These are phyloP conservation scores for Oryza nivara DNA, from an alignment of 176 grass and related monocot genomes.

Conservation along the genomic window DNA sequence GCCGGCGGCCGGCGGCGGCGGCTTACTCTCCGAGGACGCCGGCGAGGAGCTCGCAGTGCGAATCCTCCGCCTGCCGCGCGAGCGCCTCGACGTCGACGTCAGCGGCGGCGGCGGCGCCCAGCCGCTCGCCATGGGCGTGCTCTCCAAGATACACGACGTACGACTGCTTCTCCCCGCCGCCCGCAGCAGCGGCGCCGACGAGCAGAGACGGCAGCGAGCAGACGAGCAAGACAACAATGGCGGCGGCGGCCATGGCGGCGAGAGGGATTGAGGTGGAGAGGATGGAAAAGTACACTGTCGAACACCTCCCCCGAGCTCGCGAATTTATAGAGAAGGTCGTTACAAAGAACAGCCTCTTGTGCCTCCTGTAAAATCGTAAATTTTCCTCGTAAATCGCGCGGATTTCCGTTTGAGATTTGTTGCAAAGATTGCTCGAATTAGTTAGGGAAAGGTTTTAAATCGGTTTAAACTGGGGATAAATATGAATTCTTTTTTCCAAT, in stretches of 20 bases:
- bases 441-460: neutral
- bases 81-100: constrained; percentile 29
- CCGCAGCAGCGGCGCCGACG: neutral
- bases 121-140: constrained; percentile 54
- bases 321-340: neutral
- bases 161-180: constrained; percentile 37
- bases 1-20: neutral
- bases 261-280: neutral
- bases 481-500: neutral
- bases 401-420: neutral
- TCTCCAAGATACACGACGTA: constrained; percentile 90
- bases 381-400: neutral
- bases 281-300: no score
- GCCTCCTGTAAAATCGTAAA: no score
- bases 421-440: neutral
- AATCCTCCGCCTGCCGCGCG: constrained; percentile 41
- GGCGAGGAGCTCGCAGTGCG: constrained; percentile 74
- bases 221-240: neutral
- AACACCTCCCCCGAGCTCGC: neutral
- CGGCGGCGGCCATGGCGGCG: neutral
- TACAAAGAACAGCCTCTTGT: no score
- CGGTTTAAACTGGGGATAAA: no score
- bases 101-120: neutral
- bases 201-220: neutral
- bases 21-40: constrained; percentile 76